Percentiles rank a stretch among this genome's conserved stretches.
Conservation (phyloP, 2,329 filamentous ascomycete species). For the Fusarium nodosum region DNA sequence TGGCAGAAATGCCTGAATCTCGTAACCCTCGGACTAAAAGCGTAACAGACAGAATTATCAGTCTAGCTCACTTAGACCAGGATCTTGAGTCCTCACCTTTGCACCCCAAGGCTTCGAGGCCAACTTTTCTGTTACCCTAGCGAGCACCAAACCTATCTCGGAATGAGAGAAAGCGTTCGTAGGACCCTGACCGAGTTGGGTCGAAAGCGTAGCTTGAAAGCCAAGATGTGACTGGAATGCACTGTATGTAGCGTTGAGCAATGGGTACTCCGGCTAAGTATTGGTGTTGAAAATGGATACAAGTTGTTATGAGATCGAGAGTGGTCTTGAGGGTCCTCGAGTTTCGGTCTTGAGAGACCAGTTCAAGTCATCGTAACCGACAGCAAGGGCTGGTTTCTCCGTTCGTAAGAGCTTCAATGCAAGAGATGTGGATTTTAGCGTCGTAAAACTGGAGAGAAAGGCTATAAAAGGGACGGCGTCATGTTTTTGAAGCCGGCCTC, state of each 20-base stretch:
- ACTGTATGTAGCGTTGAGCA: conserved; percentile 3
- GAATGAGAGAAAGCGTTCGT: conserved; percentile 16
- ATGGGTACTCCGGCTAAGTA: conserved; percentile 1
- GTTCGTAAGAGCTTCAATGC: background rate
- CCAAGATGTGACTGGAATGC: conserved; percentile 25
- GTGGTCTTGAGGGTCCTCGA: background rate
- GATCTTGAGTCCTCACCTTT: background rate
- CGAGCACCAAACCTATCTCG: conserved; percentile 15
- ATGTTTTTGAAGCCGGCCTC: background rate
- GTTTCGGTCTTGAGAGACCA: background rate
- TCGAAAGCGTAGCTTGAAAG: background rate
- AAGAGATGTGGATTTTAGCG: background rate
- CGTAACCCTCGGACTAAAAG: background rate
- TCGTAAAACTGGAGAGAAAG: background rate
- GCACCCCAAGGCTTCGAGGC: background rate
- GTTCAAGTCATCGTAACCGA: background rate
- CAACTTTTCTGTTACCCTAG: background rate
- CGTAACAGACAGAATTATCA: background rate
- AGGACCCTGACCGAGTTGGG: background rate
- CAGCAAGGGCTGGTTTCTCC: background rate
- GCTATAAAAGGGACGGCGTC: background rate
- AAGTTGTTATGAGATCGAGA: background rate
- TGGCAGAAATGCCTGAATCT: background rate
- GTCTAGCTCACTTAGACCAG: background rate
- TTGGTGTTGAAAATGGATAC: background rate